Evolutionary conservation across 306 rosid species (phyloP).

Genomic region (Mimosa pudica): DNA sequence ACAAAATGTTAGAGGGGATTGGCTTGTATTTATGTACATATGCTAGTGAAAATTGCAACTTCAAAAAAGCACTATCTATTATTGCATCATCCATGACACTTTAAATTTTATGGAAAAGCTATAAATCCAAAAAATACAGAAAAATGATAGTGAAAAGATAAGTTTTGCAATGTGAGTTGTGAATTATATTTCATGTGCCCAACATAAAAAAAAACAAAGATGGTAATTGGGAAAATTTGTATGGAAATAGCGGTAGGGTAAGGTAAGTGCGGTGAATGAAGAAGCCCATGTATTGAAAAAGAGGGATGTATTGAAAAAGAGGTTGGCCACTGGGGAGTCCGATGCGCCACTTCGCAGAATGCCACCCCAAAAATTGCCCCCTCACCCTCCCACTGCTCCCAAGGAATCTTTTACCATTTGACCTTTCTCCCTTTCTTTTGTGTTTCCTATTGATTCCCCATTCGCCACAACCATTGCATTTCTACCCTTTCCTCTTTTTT

Average conservation of each 20-base stretch:
- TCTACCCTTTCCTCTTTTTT: background rate
- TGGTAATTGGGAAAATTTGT: background rate
- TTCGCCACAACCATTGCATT: constrained; percentile 11
- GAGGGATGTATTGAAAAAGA: background rate
- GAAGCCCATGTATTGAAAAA: no score
- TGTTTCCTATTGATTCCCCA: background rate
- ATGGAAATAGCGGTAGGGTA: background rate
- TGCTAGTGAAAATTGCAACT: no score
- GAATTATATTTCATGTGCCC: no score
- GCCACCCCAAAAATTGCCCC: constrained; percentile 27
- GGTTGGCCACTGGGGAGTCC: constrained; percentile 58
- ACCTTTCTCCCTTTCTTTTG: background rate
- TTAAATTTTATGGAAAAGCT: background rate
- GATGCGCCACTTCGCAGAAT: constrained; percentile 65
- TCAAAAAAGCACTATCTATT: no score
- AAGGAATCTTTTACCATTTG: background rate
- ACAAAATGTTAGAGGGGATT: no score
- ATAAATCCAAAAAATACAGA: no score
- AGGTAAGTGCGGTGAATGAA: no score
- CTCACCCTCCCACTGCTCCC: background rate
- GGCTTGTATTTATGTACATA: no score
- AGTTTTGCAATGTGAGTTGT: background rate
- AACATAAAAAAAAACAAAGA: no score
- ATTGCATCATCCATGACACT: no score
- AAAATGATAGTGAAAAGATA: no score